These are phyloP conservation scores for Trichoderma parareesei DNA, from an alignment of 495 filamentous ascomycete species.

Conservation along the genomic window DNA sequence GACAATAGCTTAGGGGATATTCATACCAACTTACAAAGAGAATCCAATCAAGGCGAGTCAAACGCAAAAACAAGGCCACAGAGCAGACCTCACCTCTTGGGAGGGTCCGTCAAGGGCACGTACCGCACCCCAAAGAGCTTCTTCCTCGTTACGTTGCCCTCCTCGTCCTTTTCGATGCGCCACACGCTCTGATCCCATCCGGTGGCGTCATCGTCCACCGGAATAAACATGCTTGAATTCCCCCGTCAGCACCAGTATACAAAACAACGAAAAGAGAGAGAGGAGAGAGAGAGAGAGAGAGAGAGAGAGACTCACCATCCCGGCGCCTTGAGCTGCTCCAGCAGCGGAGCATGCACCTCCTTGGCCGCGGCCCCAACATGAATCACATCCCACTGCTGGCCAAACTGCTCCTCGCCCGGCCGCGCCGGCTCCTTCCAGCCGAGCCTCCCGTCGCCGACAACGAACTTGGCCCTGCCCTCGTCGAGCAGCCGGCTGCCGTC, in stretches of 20 bases:
- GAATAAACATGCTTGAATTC: conserved; percentile 59
- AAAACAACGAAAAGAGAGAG: too few species aligned
- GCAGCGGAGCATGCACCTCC: conserved; percentile 60
- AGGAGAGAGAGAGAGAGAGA: neutral
- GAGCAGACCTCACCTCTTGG: conserved; percentile 19
- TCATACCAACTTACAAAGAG: neutral
- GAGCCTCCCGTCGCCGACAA: conserved; percentile 72
- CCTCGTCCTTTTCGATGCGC: conserved; percentile 77
- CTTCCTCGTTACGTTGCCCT: conserved; percentile 66
- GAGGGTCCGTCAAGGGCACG: conserved; percentile 89
- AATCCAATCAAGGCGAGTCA: neutral
- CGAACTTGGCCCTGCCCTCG: conserved; percentile 56
- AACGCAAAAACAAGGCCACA: neutral
- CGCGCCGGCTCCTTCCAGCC: conserved; percentile 52
- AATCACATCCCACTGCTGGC: conserved; percentile 72
- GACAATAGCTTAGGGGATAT: too few species aligned
- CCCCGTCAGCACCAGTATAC: conserved; percentile 16
- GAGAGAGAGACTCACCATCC: conserved; percentile 37
- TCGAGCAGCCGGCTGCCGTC: conserved; percentile 57
- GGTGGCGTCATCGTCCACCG: conserved; percentile 55
- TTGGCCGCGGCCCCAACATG: conserved; percentile 88
- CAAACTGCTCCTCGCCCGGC: conserved; percentile 25
- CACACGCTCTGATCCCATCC: conserved; percentile 67
- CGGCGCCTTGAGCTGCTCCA: conserved; percentile 71
- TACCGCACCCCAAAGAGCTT: conserved; percentile 80